phyloP scores from a whole-genome alignment of 441 rosid species.

The Gossypium laxum region DNA sequence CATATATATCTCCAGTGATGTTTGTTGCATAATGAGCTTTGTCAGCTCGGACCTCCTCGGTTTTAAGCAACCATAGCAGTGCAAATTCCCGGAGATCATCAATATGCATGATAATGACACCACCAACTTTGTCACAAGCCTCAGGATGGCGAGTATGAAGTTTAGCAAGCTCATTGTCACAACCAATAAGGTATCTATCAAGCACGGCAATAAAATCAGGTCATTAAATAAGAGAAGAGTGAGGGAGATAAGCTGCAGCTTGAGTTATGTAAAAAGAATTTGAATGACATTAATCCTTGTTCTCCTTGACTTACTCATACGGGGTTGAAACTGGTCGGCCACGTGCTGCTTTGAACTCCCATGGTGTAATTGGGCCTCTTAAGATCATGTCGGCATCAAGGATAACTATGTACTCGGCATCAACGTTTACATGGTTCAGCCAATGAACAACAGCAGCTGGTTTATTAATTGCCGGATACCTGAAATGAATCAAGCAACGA shows the following conservation, averaged over 20 bases:
- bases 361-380: slow-evolving; percentile 93
- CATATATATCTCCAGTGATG: slow-evolving; percentile 81
- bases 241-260: slow-evolving; percentile 2
- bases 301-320: slow-evolving; percentile 53
- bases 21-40: slow-evolving; percentile 81
- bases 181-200: slow-evolving; percentile 83
- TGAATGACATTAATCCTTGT: not conserved
- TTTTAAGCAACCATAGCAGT: slow-evolving; percentile 80
- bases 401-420: slow-evolving; percentile 86
- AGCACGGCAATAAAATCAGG: slow-evolving; percentile 4
- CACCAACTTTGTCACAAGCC: slow-evolving; percentile 95
- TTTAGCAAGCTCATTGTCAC: slow-evolving; percentile 85
- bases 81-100: slow-evolving; percentile 86
- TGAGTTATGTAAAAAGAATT: not conserved
- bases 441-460: slow-evolving; percentile 97
- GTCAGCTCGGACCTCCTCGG: slow-evolving; percentile 94
- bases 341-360: slow-evolving; percentile 86
- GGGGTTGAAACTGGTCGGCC: slow-evolving; percentile 98
- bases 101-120: slow-evolving; percentile 91
- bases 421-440: slow-evolving; percentile 77
- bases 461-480: slow-evolving; percentile 99
- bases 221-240: not conserved
- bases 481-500: slow-evolving; percentile 23
- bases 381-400: slow-evolving; percentile 97
- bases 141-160: slow-evolving; percentile 88